Conservation (phyloP, 306 rosid genomes). For the Prosopis cineraria region DNA sequence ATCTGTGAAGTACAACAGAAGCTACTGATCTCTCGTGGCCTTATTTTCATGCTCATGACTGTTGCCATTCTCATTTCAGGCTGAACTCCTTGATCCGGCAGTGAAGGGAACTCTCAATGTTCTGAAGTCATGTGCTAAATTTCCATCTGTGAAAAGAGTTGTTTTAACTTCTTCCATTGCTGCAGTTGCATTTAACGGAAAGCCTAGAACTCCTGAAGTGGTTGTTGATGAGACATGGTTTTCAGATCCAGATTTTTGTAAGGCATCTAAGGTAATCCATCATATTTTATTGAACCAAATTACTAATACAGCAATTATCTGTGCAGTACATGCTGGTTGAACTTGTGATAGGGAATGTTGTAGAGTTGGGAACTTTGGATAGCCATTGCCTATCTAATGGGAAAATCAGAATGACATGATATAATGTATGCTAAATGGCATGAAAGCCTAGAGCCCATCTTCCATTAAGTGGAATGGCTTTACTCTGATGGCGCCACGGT, state of each 20-base stretch:
- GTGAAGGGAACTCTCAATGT: slow-evolving; percentile 54
- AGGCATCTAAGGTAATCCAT: slow-evolving; percentile 38
- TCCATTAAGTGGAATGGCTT: not conserved
- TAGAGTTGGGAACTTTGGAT: not conserved
- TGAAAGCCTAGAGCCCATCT: not conserved
- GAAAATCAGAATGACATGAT: not conserved
- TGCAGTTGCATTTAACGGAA: not conserved
- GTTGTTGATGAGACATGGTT: slow-evolving; percentile 25
- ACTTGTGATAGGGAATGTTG: not conserved
- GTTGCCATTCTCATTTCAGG: slow-evolving; percentile 13
- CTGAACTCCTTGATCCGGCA: slow-evolving; percentile 49
- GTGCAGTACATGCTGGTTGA: not conserved
- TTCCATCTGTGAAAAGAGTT: slow-evolving; percentile 44
- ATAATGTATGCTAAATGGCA: not conserved
- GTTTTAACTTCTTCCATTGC: slow-evolving; percentile 33
- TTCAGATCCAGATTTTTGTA: slow-evolving; percentile 40
- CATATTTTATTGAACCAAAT: not conserved
- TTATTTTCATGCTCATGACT: slow-evolving; percentile 11
- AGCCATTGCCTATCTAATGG: not conserved
- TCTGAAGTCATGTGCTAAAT: slow-evolving; percentile 50
- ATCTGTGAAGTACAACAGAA: not conserved
- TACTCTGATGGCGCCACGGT: not conserved
- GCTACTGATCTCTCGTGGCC: not conserved
- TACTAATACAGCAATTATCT: not conserved
- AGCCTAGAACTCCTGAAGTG: slow-evolving; percentile 13